Evolutionary conservation across 305 asterid genomes (phyloP).

Genomic region (Fraxinus ornus): DNA sequence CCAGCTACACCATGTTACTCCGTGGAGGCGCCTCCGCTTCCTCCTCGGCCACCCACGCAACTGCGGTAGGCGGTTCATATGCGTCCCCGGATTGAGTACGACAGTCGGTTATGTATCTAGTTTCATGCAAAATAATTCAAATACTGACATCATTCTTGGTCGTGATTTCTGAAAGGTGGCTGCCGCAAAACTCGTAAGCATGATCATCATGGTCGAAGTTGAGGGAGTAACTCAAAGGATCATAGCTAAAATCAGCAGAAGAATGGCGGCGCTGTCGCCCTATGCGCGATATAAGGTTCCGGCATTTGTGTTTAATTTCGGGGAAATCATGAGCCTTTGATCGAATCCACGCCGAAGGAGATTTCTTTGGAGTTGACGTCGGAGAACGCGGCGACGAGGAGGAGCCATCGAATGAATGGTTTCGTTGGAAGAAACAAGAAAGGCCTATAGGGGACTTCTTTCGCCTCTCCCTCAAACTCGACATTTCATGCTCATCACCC

Average conservation of each 20-base stretch:
- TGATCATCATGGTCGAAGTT: conserved; percentile 43
- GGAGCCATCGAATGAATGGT: neutral
- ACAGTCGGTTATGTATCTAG: neutral
- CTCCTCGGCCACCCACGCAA: neutral
- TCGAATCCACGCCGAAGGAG: conserved; percentile 39
- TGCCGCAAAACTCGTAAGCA: conserved; percentile 18
- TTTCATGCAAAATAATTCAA: neutral
- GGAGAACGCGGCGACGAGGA: conserved; percentile 12
- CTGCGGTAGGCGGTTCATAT: neutral
- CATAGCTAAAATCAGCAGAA: conserved; percentile 68
- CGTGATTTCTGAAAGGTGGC: neutral
- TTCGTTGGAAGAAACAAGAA: conserved; percentile 46
- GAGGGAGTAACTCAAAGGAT: conserved; percentile 60
- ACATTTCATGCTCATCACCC: conserved; percentile 45
- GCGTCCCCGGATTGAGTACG: neutral
- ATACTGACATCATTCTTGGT: neutral
- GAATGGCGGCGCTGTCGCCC: conserved; percentile 52
- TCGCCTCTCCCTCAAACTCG: conserved; percentile 30
- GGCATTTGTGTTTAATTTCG: conserved; percentile 34
- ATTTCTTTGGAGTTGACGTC: conserved; percentile 22
- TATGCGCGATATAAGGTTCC: conserved; percentile 36
- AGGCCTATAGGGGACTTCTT: conserved; percentile 38
- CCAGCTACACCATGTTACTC: neutral
- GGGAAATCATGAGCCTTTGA: conserved; percentile 29
- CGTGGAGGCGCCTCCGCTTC: neutral